Base-by-base conservation (phyloP, 225 moss, liverwort and hornwort genomes). In the Physcomitrellopsis africana region DNA sequence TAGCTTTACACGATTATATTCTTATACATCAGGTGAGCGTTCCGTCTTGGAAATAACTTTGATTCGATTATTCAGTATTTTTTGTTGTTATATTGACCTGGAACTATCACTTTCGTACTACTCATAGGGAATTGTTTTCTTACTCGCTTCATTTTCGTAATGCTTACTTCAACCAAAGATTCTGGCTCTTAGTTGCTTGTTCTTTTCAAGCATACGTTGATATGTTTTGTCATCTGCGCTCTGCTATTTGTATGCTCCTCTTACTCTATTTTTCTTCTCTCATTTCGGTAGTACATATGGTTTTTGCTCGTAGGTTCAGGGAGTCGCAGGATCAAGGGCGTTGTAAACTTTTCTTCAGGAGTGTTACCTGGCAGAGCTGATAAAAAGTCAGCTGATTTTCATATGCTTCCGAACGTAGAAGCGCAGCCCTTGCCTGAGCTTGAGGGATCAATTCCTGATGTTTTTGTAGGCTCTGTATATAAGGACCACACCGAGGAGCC, bases 351-450 rank as follows among this genome's bases (percentile, higher is more conserved):
- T 45, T 27, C 49, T 14, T 77, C 82, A 57, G 88, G 85, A 67
- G 62, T 67, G 54, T 46, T 88, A 51, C 85, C 88, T 74, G 82
- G 84, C 64, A 85, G 85, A 79, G 85, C 88, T 47, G 88, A 88
- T 73, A 81, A 85, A 63, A 88, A 83, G 67, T 85, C 82, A 78
- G 88, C 85, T 72, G 88, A 88, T 85, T 88, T 88, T 73, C 87
- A 88, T 76, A 88, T 88, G 82, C 88, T 88, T 78, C 88, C 85
- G 10, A 85, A 72, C 47, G 76, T 80, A 29, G 88, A 85, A 76
- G 69, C 70, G 44, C 63, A 80, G 47, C 72, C 85, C 48, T 65
- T 69, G 78, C 63, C 76, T 62, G 88, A 88, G 72, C 78, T 80
- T 37, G 87, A 87, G 54, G 84, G 51, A 7, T 77, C 81, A 37